Evolutionary conservation across 169 alveolate genomes (phyloP).

Genomic region (Plasmodium yoelii): DNA sequence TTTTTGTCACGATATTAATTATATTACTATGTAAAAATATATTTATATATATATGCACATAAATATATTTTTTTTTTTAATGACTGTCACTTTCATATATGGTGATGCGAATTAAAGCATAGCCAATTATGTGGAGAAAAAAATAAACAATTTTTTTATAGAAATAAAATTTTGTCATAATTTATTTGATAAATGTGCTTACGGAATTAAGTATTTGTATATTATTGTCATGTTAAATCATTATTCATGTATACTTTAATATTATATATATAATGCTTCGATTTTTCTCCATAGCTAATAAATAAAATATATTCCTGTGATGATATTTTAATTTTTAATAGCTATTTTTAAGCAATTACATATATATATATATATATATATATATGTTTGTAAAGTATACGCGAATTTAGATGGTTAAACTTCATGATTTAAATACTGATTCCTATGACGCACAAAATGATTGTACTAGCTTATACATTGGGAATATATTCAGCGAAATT

Average conservation of each 20-base stretch:
- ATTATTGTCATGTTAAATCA: not conserved
- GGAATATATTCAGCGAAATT: conserved; percentile 71
- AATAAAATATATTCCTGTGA: too few relatives aligned
- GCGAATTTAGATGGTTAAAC: conserved; percentile 32
- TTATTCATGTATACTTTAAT: not conserved
- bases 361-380: conserved; percentile 4
- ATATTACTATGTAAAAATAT: too few relatives aligned
- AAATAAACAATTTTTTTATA: conserved; percentile 20
- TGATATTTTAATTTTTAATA: not conserved
- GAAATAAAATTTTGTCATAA: not conserved
- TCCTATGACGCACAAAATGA: conserved; percentile 45
- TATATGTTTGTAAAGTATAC: not conserved
- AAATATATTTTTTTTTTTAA: too few relatives aligned
- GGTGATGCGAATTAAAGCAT: too few relatives aligned
- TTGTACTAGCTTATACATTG: conserved; percentile 38
- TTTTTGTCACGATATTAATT: too few relatives aligned
- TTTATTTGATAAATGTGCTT: too few relatives aligned
- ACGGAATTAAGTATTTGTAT: not conserved
- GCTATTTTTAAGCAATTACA: not conserved
- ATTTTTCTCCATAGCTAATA: too few relatives aligned
- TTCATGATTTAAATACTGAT: conserved; percentile 36
- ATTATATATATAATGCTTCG: not conserved
- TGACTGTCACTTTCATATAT: too few relatives aligned
- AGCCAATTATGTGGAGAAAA: conserved; percentile 1
- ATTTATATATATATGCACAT: too few relatives aligned